phyloP scores from a whole-genome alignment of 23 red algal genomes.

The Gracilaria vermiculophylla region DNA sequence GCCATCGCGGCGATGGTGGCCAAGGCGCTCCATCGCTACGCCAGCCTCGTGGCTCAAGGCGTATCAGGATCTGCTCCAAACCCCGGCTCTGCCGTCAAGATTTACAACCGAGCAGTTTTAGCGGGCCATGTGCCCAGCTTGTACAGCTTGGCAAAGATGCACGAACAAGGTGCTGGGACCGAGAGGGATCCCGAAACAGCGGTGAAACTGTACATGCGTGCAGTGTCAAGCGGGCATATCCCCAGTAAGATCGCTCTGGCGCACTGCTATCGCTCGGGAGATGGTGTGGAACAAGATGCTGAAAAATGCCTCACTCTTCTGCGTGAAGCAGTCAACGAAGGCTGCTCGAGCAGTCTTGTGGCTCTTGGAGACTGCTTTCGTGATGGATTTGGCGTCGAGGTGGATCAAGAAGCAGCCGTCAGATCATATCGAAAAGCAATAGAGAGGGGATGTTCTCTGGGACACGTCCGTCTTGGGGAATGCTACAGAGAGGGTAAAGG shows the following conservation, averaged over 20 bases:
- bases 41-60: neutral
- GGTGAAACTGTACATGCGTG: conserved; percentile 16
- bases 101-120: neutral
- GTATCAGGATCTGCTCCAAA: neutral
- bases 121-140: conserved; percentile 9
- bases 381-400: conserved; percentile 37
- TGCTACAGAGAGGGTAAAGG: conserved; percentile 36
- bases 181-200: conserved; percentile 8
- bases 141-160: conserved; percentile 8
- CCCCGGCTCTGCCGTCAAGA: neutral
- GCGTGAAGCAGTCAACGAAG: conserved; percentile 2
- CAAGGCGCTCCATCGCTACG: conserved; percentile 1
- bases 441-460: neutral
- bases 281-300: conserved; percentile 25
- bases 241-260: conserved; percentile 31
- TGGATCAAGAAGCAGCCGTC: conserved; percentile 9
- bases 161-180: conserved; percentile 1
- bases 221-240: neutral
- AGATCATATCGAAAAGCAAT: conserved; percentile 20
- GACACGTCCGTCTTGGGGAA: conserved; percentile 37
- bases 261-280: conserved; percentile 27
- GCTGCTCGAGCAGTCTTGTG: neutral
- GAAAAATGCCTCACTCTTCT: conserved; percentile 3
- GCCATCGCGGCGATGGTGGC: neutral
- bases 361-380: conserved; percentile 33